Percentiles rank a stretch among this genome's conserved stretches.
Conservation (phyloP, 2,329 filamentous ascomycete species). For the Pyrenochaeta sp. region DNA sequence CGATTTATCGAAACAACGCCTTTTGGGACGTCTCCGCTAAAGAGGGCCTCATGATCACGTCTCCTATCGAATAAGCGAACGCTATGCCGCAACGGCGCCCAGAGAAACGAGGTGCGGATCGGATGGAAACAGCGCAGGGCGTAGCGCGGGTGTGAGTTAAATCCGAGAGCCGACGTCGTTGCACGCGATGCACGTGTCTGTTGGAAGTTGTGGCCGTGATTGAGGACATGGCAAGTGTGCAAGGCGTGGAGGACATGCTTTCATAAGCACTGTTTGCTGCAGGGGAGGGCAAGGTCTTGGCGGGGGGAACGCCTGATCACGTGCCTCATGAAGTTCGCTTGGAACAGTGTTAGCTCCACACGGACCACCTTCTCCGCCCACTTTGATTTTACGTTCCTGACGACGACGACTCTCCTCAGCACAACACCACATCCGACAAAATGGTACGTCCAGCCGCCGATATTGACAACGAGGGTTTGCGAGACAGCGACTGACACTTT, state of each 20-base stretch:
- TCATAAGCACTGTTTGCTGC: background rate
- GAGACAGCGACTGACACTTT: constrained; percentile 14
- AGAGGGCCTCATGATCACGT: constrained; percentile 10
- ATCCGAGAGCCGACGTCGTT: constrained; percentile 5
- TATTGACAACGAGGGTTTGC: background rate
- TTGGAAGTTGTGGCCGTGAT: background rate
- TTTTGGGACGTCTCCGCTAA: constrained; percentile 17
- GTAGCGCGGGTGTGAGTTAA: constrained; percentile 2
- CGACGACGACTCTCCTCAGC: constrained; percentile 34
- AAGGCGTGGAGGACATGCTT: background rate
- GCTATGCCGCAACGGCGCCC: constrained; percentile 6
- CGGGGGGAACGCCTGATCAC: constrained; percentile 11
- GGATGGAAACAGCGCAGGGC: constrained; percentile 1
- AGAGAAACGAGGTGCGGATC: constrained; percentile 5
- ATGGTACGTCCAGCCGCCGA: constrained; percentile 43
- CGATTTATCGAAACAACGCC: constrained; percentile 21
- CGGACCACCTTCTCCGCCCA: constrained; percentile 32
- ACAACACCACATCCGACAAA: constrained; percentile 51
- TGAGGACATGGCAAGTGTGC: background rate
- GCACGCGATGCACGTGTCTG: constrained; percentile 2
- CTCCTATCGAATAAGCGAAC: constrained; percentile 2
- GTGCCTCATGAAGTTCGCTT: constrained; percentile 30
- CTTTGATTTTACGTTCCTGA: constrained; percentile 16
- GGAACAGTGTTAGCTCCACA: constrained; percentile 19
- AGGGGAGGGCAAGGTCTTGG: constrained; percentile 2